Base-by-base conservation (phyloP, 352 stramenopile genomes). In the Phytophthora pinifolia region DNA sequence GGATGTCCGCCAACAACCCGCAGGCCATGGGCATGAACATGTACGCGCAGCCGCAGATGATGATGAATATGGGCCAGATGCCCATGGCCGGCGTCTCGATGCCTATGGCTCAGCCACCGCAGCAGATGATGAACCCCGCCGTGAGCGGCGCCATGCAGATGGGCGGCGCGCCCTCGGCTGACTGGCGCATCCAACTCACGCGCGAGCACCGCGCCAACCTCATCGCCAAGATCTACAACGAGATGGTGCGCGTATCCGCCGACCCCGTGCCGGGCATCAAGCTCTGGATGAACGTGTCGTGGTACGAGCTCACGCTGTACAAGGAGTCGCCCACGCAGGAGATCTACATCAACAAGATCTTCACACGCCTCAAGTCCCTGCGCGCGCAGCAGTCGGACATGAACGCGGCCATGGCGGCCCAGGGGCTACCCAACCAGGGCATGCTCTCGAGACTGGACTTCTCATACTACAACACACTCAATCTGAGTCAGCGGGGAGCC, bases 331-430 rank as follows among this genome's bases (percentile, higher is more conserved):
- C 74, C 18, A 94, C 83, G 13, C 81, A 94, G 59, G 79, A 94
- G 46, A 78, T 88, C 48, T 94, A 94, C 67, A 94, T 94, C 56
- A 92, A 86, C 62, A 92, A 94, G 74, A 94, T 94, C 52, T 89
- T 92, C 60, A 92, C 88, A 34, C 68, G 83, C 7, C 72, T 94
- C 39, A 88, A 94, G 72, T 84, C 79, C 32, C 60, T 94, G 9
- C 76, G 83, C 18, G 69, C 70, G 25, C 83, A 94, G 58, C 79
- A 82, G 39, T 82, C 77, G 22, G 79, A 94, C 51, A 78, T 88
- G 74, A 79, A 75, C 49, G 83, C 79, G 8, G 74, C 70, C 9
- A 86, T 87, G 74, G 70, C 77, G 22, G 75, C 74, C 29, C 79
- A 89, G 59, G 55, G 62, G 44, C 44, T 89, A 36, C 76, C 74